Conservation (phyloP, 208 protist genomes). For the Perkinsela sp. region DNA sequence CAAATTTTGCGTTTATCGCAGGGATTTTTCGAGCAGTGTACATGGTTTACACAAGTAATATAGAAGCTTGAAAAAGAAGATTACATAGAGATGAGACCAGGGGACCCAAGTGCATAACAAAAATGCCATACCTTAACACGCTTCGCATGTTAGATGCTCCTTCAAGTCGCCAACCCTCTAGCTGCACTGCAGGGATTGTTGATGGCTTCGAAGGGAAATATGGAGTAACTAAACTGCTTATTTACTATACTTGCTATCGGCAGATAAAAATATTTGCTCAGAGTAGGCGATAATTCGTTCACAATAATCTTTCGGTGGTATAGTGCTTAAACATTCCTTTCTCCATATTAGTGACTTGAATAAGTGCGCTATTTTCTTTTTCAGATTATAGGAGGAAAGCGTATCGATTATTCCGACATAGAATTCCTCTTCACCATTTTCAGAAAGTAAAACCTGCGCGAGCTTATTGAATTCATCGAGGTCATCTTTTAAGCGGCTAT, state of each 20-base stretch:
- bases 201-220: no score
- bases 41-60: no score
- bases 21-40: no score
- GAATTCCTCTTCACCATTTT: conserved; percentile 35
- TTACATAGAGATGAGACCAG: no score
- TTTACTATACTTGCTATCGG: no score
- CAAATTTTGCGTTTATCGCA: no score
- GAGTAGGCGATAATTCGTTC: conserved; percentile 25
- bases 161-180: no score
- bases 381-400: conserved; percentile 32
- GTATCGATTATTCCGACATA: conserved; percentile 62
- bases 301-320: conserved; percentile 22
- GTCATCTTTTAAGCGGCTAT: background rate
- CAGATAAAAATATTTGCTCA: conserved; percentile 21
- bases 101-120: no score
- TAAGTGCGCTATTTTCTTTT: conserved; percentile 51
- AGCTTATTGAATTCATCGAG: background rate
- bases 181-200: no score
- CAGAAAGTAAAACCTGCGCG: conserved; percentile 11
- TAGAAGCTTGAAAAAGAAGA: background rate
- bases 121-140: no score
- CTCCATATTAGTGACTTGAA: conserved; percentile 52
- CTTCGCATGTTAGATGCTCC: no score
- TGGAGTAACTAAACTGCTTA: background rate
- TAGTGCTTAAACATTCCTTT: conserved; percentile 26